Percentiles rank a stretch among this genome's conserved stretches.
phyloP scores from a whole-genome alignment of 2,329 filamentous ascomycete genomes.

The Fusarium graminum region DNA sequence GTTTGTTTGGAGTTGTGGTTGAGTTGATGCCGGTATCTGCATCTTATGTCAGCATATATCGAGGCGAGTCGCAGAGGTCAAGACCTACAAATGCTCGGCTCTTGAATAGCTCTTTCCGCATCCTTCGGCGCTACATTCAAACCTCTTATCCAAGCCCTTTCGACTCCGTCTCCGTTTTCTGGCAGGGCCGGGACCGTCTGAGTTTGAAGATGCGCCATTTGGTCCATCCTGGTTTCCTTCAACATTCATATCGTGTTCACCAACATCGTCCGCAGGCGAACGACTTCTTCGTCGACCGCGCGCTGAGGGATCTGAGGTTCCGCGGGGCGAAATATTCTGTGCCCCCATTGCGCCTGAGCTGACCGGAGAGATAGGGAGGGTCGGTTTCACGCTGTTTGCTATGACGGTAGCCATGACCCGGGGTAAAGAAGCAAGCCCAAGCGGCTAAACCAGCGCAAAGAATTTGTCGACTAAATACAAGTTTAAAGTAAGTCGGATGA shows the following conservation, averaged over 20 bases:
- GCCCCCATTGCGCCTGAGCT: slow-evolving; percentile 59
- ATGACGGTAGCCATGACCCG: slow-evolving; percentile 49
- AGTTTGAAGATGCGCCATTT: slow-evolving; percentile 65
- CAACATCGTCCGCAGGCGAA: slow-evolving; percentile 59
- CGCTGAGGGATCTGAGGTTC: slow-evolving; percentile 51
- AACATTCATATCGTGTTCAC: slow-evolving; percentile 57
- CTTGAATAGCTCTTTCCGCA: slow-evolving; percentile 97
- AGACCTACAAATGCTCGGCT: slow-evolving; percentile 87
- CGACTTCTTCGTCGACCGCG: slow-evolving; percentile 59
- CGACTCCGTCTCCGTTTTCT: slow-evolving; percentile 78
- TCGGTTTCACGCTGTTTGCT: slow-evolving; percentile 51
- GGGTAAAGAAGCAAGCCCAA: slow-evolving; percentile 15
- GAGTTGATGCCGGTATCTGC: slow-evolving; percentile 86
- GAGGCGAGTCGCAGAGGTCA: slow-evolving; percentile 31
- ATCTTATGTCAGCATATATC: slow-evolving; percentile 23
- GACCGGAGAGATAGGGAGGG: slow-evolving; percentile 56
- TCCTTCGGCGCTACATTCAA: slow-evolving; percentile 84
- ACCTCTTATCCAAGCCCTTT: slow-evolving; percentile 84
- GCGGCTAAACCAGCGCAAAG: slow-evolving; percentile 2
- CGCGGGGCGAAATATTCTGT: slow-evolving; percentile 55
- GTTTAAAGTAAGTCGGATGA: background rate
- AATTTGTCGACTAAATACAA: slow-evolving; percentile 1
- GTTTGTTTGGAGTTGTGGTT: slow-evolving; percentile 98
- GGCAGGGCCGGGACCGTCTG: slow-evolving; percentile 68
- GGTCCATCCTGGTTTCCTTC: slow-evolving; percentile 50